phyloP scores from a whole-genome alignment of 129 eudicot genomes.

The Arctium minus region DNA sequence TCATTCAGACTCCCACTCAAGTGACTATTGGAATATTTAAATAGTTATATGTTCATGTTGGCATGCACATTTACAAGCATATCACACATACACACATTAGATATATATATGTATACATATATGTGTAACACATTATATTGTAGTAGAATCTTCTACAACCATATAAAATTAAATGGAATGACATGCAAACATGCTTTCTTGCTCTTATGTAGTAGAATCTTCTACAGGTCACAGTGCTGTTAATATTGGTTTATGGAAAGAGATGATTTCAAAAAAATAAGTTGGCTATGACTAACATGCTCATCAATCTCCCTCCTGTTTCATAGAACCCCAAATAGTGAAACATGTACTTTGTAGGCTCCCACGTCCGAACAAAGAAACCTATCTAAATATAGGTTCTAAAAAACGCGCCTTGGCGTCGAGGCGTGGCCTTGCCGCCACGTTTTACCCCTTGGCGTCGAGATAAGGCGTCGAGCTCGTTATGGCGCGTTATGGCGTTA shows the following conservation, averaged over 20 bases:
- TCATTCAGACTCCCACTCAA: neutral
- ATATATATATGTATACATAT: no score
- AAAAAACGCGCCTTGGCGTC: no score
- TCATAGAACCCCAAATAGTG: neutral
- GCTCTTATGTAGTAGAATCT: no score
- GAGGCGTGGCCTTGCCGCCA: no score
- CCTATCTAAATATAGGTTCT: neutral
- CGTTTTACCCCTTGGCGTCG: no score
- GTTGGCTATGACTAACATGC: neutral
- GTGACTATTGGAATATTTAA: neutral
- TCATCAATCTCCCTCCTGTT: neutral
- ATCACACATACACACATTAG: neutral
- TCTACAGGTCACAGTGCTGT: neutral
- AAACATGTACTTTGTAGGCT: neutral
- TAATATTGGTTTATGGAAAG: neutral
- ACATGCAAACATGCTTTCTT: no score
- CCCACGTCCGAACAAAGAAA: neutral
- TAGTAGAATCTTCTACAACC: no score
- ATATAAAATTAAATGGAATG: no score
- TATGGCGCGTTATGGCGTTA: no score
- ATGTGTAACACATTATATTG: no score
- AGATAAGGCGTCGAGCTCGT: no score
- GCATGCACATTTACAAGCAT: neutral
- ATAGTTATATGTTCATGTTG: neutral
- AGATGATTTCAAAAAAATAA: neutral